These are phyloP conservation scores for Thermochaetoides thermophila DNA, from an alignment of 495 filamentous ascomycete genomes.

Conservation along the genomic window DNA sequence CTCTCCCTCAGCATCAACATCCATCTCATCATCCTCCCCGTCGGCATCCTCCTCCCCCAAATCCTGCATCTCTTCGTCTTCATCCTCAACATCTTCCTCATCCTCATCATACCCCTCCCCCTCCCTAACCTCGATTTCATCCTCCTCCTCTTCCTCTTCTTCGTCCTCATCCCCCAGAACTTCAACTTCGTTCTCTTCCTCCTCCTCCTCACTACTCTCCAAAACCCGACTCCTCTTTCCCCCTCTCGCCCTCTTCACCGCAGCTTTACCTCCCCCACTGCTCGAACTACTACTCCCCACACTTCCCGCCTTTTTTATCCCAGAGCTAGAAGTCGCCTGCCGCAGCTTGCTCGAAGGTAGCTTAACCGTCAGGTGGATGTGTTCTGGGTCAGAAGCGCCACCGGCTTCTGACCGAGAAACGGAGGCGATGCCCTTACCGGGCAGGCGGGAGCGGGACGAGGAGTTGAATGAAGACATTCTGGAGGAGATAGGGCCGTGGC, in stretches of 20 bases:
- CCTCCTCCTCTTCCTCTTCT: slow-evolving; percentile 22
- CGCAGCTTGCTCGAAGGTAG: slow-evolving; percentile 70
- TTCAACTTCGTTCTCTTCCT: slow-evolving; percentile 30
- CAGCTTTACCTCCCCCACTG: slow-evolving; percentile 25
- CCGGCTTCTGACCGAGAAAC: slow-evolving; percentile 38
- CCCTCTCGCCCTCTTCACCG: slow-evolving; percentile 42
- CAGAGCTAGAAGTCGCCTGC: slow-evolving; percentile 50
- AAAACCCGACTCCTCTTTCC: slow-evolving; percentile 57
- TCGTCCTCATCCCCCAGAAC: slow-evolving; percentile 30
- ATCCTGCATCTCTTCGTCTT: slow-evolving; percentile 20
- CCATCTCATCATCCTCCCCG: slow-evolving; percentile 30
- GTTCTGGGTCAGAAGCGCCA: slow-evolving; percentile 31
- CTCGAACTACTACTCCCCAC: slow-evolving; percentile 12
- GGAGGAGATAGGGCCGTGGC: slow-evolving; percentile 5
- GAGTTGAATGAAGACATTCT: slow-evolving; percentile 35
- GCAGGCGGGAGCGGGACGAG: slow-evolving; percentile 27
- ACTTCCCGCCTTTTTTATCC: no score
- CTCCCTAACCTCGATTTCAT: slow-evolving; percentile 27
- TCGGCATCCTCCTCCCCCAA: slow-evolving; percentile 24
- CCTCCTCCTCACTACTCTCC: slow-evolving; percentile 38
- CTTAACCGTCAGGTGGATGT: slow-evolving; percentile 70
- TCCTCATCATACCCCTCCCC: slow-evolving; percentile 18
- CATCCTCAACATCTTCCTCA: slow-evolving; percentile 15
- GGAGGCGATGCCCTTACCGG: slow-evolving; percentile 23
- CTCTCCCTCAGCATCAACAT: slow-evolving; percentile 34